Conservation (phyloP, 352 stramenopile species). For the Phytophthora chlamydospora region DNA sequence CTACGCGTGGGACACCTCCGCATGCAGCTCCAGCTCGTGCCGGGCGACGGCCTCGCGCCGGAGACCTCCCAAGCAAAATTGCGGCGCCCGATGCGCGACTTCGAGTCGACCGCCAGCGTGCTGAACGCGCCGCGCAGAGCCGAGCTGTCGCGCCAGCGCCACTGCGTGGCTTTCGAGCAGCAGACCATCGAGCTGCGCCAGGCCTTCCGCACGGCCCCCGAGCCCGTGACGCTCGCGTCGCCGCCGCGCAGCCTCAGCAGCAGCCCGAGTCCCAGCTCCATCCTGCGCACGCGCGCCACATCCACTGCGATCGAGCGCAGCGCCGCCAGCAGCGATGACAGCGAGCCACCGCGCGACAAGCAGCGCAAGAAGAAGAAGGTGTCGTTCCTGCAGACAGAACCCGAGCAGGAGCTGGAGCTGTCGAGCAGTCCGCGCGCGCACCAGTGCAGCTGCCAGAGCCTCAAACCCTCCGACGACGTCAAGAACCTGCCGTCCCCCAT, state of each 20-base stretch:
- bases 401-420: conserved; percentile 29
- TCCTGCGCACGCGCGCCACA: conserved; percentile 23
- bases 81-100: conserved; percentile 37
- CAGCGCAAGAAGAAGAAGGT: conserved; percentile 63
- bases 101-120: conserved; percentile 50
- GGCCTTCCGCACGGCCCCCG: conserved; percentile 63
- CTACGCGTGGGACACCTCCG: too few species aligned
- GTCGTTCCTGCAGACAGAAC: conserved; percentile 53
- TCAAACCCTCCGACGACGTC: conserved; percentile 13
- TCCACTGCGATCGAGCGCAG: conserved; percentile 18
- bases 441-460: conserved; percentile 29
- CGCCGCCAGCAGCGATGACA: conserved; percentile 30
- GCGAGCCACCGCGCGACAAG: conserved; percentile 25
- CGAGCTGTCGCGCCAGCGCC: conserved; percentile 55
- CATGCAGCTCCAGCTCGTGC: conserved; percentile 43
- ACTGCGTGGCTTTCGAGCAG: conserved; percentile 57
- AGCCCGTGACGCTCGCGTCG: conserved; percentile 45
- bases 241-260: conserved; percentile 26
- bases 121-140: conserved; percentile 47
- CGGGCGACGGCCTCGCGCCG: conserved; percentile 23
- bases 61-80: conserved; percentile 15
- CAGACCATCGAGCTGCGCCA: conserved; percentile 53
- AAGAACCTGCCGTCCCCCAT: conserved; percentile 60
- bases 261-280: conserved; percentile 21
- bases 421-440: conserved; percentile 11